Evolutionary conservation across 2,329 filamentous ascomycete species (phyloP), one percentile per base, ranked within the genome.

Genomic region (Raffaelea deltoideospora): DNA sequence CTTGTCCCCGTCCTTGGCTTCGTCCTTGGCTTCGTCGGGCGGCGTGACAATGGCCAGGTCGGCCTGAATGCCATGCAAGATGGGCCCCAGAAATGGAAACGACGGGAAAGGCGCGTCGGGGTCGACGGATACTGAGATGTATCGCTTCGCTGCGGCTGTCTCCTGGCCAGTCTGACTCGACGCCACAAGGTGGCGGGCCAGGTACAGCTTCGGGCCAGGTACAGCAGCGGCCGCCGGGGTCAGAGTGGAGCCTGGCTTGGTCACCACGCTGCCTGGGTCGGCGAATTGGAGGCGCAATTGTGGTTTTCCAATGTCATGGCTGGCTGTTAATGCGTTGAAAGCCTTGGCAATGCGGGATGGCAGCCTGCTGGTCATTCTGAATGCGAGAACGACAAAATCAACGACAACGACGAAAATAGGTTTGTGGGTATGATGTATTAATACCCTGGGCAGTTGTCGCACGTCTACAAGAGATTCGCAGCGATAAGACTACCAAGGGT

Each of bases 61-160:
- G 0, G 58, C 55, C 41, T 66, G 61, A 33, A 65, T 48, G 54
- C 61, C 65, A 50, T 69, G 65, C 36, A 67, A 45, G 23, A 65
- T 53, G 2, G 65, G 65, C 5, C 61, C 55, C 1, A 67, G 48
- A 21, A 61, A 41, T 20, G 46, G 44, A 35, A 60, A 54, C 11
- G 56, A 59, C 0, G 53, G 54, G 42, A 60, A 61, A 0, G 65
- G 65, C 1, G 64, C 58, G 50, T 69, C 65, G 14, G 64, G 51
- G 42, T 69, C 64, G 21, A 68, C 45, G 33, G 48, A 49, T 19
- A 65, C 45, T 38, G 60, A 45, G 19, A 66, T 38, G 48, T 63
- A 67, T 14, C 31, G 26, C 24, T 35, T 24, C n/a, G 22, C 10
- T 7, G 10, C 29, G 7, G 11, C 14, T 10, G 17, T 9, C 2